Conservation (phyloP, 192 early-diverging fungal species). For the Entophlyctis luteolus region DNA sequence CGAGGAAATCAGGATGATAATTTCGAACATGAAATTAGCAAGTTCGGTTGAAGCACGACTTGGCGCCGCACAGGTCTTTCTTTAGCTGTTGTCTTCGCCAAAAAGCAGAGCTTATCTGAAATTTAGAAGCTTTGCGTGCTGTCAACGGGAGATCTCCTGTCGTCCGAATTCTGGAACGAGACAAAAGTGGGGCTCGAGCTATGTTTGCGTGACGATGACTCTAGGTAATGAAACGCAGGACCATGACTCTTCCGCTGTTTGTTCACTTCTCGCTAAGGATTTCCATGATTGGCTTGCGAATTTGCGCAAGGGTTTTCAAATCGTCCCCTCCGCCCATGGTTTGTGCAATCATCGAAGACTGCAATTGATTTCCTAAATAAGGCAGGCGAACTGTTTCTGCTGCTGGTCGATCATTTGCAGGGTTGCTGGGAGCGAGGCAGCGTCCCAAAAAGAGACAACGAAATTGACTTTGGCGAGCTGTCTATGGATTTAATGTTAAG, state of each 20-base stretch:
- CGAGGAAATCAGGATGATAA: constrained; percentile 41
- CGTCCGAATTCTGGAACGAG: constrained; percentile 50
- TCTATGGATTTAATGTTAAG: constrained; percentile 31
- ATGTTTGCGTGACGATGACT: constrained; percentile 40
- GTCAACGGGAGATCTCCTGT: constrained; percentile 43
- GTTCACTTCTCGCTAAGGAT: constrained; percentile 19
- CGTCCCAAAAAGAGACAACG: constrained; percentile 28
- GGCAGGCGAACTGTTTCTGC: constrained; percentile 46
- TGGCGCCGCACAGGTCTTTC: constrained; percentile 38
- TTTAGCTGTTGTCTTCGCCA: constrained; percentile 1
- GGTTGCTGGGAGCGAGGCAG: constrained; percentile 29
- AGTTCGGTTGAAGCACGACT: constrained; percentile 31
- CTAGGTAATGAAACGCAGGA: constrained; percentile 16
- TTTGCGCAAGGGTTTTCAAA: constrained; percentile 46
- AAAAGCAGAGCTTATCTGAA: background rate
- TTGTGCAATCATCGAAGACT: background rate
- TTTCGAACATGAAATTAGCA: constrained; percentile 32
- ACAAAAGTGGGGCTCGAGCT: constrained; percentile 34
- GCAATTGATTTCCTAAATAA: too few species aligned
- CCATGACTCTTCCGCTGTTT: background rate
- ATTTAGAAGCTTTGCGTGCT: constrained; percentile 38
- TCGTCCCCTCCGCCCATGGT: constrained; percentile 47
- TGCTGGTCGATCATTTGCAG: constrained; percentile 35
- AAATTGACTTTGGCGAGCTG: constrained; percentile 31
- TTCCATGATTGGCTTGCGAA: constrained; percentile 27